A percentile compares a stretch with the other conserved stretches of the same genome.
Conservation (phyloP, 139 green algal species). For the Chlorella sp. region DNA sequence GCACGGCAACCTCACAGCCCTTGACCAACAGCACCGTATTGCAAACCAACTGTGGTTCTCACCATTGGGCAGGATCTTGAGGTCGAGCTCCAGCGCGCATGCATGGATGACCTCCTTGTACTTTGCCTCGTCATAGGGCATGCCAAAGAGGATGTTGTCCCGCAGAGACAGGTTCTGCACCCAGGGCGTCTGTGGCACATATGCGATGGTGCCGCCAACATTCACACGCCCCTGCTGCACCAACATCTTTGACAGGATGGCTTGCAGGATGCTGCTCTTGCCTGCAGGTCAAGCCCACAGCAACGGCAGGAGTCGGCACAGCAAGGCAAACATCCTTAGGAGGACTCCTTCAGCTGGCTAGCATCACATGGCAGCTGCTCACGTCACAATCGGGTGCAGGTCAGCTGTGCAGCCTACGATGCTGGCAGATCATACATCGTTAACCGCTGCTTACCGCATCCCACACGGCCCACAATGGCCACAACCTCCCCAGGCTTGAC, state of each 20-base stretch:
- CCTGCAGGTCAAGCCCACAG: too few species aligned
- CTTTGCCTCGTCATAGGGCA: conserved; percentile 36
- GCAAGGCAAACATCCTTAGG: too few species aligned
- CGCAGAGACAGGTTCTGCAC: conserved; percentile 63
- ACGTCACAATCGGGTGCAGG: too few species aligned
- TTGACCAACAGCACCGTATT: too few species aligned
- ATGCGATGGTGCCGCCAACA: conserved; percentile 32
- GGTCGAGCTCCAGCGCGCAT: conserved; percentile 43
- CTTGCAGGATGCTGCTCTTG: conserved; percentile 43
- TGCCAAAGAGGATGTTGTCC: conserved; percentile 63
- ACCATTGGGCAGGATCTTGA: conserved; percentile 23
- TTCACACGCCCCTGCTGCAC: conserved; percentile 4
- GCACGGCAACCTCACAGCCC: too few species aligned
- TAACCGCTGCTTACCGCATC: too few species aligned
- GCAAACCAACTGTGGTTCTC: too few species aligned
- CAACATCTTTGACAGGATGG: conserved; percentile 50
- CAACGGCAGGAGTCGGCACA: too few species aligned
- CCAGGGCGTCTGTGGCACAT: conserved; percentile 57
- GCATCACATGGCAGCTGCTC: too few species aligned
- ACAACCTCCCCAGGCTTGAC: conserved; percentile 45
- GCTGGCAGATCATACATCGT: too few species aligned
- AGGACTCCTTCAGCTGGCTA: too few species aligned
- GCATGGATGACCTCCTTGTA: conserved; percentile 42
- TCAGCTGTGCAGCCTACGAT: too few species aligned
- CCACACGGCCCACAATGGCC: conserved; percentile 51